Conservation (phyloP, 2,329 filamentous ascomycete species). For the Curvularia sp. region DNA sequence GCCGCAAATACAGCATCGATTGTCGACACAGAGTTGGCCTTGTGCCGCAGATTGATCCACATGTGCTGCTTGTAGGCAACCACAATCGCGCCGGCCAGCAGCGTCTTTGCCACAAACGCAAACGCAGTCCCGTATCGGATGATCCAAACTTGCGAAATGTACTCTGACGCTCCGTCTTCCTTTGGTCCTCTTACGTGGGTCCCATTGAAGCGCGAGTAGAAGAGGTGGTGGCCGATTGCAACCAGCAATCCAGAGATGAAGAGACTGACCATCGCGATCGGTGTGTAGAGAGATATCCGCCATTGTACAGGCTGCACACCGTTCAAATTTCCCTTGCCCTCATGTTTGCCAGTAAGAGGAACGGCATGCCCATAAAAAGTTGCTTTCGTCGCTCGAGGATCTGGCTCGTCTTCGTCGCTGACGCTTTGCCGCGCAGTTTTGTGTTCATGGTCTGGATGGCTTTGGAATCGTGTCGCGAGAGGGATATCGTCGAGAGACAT, state of each 20-base stretch:
- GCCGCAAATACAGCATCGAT: not conserved
- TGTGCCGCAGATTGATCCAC: not conserved
- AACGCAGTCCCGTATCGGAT: not conserved
- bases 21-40: not conserved
- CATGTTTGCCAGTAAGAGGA: not conserved
- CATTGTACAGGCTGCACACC: not conserved
- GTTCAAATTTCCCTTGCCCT: not conserved
- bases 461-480: not conserved
- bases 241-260: not conserved
- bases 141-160: not conserved
- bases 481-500: not conserved
- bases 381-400: not conserved
- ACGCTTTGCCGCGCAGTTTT: not conserved
- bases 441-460: not conserved
- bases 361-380: not conserved
- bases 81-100: not conserved
- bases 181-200: not conserved
- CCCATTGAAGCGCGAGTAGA: not conserved
- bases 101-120: not conserved
- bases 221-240: not conserved
- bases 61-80: not conserved
- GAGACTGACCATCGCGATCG: not conserved
- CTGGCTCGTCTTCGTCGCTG: not conserved
- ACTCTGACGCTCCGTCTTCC: not conserved
- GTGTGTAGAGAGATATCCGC: not conserved